Evolutionary conservation across 108 stramenopile genomes (phyloP).

Genomic region (Nitzschia putrida): DNA sequence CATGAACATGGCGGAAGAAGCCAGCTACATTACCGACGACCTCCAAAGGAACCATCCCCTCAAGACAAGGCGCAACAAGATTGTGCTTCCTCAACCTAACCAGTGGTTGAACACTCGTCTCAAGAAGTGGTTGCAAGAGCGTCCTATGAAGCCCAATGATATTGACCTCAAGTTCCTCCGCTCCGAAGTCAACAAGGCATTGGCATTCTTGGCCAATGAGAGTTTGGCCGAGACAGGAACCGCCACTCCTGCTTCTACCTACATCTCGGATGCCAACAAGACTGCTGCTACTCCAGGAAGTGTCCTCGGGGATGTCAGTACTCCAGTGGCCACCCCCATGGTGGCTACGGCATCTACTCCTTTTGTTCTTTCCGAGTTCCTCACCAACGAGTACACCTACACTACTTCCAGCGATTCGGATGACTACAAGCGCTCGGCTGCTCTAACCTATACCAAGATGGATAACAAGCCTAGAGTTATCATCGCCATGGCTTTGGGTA

Average conservation of each 20-base stretch:
- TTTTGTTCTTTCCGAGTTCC: background rate
- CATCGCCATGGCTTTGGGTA: conserved; percentile 32
- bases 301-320: background rate
- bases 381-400: conserved; percentile 14
- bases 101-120: conserved; percentile 39
- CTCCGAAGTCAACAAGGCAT: conserved; percentile 26
- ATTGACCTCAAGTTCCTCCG: conserved; percentile 26
- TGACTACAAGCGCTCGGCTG: conserved; percentile 33
- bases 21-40: conserved; percentile 32
- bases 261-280: conserved; percentile 13
- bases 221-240: conserved; percentile 14
- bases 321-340: conserved; percentile 7
- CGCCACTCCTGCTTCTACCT: conserved; percentile 8
- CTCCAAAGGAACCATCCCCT: conserved; percentile 33
- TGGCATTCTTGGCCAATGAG: conserved; percentile 23
- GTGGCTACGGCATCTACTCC: conserved; percentile 7
- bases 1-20: conserved; percentile 33
- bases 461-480: conserved; percentile 25
- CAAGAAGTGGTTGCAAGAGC: conserved; percentile 36
- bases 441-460: conserved; percentile 14
- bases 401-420: conserved; percentile 20
- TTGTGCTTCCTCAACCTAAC: conserved; percentile 37
- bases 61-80: conserved; percentile 39
- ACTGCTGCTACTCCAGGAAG: background rate
- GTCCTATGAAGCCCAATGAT: conserved; percentile 32